phyloP scores from a whole-genome alignment of 495 filamentous ascomycete species.

The Penicilliopsis zonata region DNA sequence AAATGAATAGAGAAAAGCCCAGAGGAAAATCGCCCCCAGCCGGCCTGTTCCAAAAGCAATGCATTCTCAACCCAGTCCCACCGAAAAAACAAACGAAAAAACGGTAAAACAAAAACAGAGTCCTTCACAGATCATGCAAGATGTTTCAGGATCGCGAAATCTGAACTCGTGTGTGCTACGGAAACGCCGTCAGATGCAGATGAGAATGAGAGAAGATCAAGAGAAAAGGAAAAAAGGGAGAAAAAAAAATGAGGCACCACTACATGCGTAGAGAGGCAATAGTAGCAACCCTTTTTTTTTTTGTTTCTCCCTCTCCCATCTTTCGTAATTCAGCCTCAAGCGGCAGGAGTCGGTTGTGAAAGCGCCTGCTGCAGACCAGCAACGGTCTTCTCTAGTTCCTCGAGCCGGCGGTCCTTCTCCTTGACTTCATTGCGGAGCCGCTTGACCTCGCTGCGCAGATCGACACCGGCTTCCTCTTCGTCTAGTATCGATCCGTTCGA shows the following conservation, averaged over 20 bases:
- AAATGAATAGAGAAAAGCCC: too few relatives aligned
- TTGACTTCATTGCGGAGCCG: slow-evolving; percentile 42
- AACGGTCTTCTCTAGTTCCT: slow-evolving; percentile 35
- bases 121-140: slow-evolving; percentile 1
- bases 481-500: slow-evolving; percentile 15
- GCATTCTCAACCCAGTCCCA: not conserved
- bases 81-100: not conserved
- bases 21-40: not conserved
- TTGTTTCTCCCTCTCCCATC: not conserved
- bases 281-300: not conserved
- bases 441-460: slow-evolving; percentile 46
- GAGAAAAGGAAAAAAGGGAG: slow-evolving; percentile 1
- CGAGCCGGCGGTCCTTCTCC: slow-evolving; percentile 35
- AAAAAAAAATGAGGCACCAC: slow-evolving; percentile 1
- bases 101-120: not conserved
- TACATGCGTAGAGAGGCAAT: not conserved
- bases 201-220: not conserved
- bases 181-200: slow-evolving; percentile 2
- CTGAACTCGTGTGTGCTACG: too few relatives aligned
- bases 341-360: slow-evolving; percentile 17
- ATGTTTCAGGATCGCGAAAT: slow-evolving; percentile 1
- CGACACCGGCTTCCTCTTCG: slow-evolving; percentile 29
- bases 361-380: slow-evolving; percentile 30
- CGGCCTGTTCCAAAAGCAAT: not conserved
- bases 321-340: slow-evolving; percentile 9